Evolutionary conservation across 352 stramenopile species (phyloP).

Genomic region (Pythium grandisporangium): DNA sequence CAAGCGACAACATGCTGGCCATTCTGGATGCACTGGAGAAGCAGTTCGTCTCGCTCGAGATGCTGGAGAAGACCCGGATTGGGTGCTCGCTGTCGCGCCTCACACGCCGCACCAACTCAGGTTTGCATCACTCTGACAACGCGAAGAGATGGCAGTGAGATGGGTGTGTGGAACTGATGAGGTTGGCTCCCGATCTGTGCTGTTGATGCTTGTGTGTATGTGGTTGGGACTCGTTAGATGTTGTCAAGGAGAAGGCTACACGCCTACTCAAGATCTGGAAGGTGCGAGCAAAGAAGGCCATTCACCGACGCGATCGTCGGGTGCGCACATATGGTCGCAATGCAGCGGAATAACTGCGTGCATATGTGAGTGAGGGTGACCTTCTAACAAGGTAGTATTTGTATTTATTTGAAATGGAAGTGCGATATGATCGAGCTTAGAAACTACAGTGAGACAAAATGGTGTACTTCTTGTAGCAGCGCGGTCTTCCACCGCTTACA

Average conservation of each 20-base stretch:
- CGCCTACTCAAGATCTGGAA: conserved; percentile 64
- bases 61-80: conserved; percentile 67
- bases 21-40: conserved; percentile 45
- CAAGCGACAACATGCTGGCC: conserved; percentile 27
- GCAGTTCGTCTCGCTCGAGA: conserved; percentile 72
- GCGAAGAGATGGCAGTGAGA: no score
- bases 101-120: conserved; percentile 23
- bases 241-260: conserved; percentile 26
- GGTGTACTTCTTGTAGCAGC: no score
- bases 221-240: conserved; percentile 4
- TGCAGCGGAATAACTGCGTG: conserved; percentile 57
- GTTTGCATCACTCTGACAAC: no score
- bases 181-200: no score
- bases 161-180: no score
- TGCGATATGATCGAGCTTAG: no score
- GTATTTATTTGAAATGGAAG: no score
- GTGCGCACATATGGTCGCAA: conserved; percentile 68
- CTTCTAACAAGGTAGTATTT: no score
- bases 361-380: no score
- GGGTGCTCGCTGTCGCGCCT: conserved; percentile 26
- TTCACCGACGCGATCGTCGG: conserved; percentile 34
- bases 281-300: conserved; percentile 49
- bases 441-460: no score
- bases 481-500: no score
- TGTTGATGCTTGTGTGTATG: no score